phyloP scores from a whole-genome alignment of 768 basidiomycete species.

The Exidia glandulosa region DNA sequence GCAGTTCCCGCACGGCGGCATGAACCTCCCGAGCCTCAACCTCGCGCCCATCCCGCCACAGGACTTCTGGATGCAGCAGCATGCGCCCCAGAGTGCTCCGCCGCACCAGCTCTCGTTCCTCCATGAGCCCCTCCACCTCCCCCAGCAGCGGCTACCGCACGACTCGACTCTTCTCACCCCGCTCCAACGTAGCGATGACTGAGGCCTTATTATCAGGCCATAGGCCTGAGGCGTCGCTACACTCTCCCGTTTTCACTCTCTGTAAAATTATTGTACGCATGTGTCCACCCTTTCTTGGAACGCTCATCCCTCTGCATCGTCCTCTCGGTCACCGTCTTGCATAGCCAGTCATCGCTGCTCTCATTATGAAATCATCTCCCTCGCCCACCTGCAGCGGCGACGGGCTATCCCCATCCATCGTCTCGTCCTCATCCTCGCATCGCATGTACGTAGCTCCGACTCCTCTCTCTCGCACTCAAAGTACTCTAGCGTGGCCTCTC shows the following conservation, averaged over 20 bases:
- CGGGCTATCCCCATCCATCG: not conserved
- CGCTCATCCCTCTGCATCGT: not conserved
- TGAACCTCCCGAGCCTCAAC: conserved; percentile 1
- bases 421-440: not conserved
- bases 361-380: not conserved
- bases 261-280: not conserved
- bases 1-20: not conserved
- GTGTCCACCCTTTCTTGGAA: not conserved
- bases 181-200: not conserved
- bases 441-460: not conserved
- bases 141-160: conserved; percentile 29
- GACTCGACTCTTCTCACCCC: conserved; percentile 65
- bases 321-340: not conserved
- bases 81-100: not conserved
- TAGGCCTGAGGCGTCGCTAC: not conserved
- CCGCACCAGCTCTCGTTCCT: not conserved
- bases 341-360: not conserved
- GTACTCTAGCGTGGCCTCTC: not conserved
- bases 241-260: not conserved
- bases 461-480: not conserved
- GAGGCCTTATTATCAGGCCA: not conserved
- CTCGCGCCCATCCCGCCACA: not conserved
- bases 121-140: not conserved
- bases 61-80: not conserved
- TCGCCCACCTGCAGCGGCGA: not conserved